Conservation (phyloP, 2,329 filamentous ascomycete genomes). For the Colletotrichum theobromicola region DNA sequence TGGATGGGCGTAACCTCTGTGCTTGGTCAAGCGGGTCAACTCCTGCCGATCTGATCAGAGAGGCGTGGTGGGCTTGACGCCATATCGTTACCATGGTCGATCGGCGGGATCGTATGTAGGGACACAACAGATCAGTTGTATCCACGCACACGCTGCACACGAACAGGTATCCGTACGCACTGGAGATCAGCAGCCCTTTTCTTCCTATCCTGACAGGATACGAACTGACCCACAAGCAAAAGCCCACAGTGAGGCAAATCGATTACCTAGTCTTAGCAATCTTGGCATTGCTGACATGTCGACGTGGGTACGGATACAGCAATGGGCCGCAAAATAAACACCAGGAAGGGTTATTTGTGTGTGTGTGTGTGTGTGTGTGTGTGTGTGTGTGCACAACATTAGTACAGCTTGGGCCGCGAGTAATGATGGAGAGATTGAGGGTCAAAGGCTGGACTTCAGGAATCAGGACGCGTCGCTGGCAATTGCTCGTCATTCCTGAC, state of each 20-base stretch:
- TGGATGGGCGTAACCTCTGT: neutral
- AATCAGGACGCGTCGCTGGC: neutral
- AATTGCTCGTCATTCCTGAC: conserved; percentile 4
- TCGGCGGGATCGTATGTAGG: neutral
- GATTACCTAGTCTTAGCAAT: neutral
- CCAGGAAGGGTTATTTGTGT: neutral
- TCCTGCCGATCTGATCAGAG: neutral
- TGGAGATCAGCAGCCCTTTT: neutral
- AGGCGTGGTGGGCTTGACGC: conserved; percentile 10
- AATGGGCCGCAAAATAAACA: neutral
- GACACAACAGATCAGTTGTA: neutral
- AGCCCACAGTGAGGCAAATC: neutral
- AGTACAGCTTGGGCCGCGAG: neutral
- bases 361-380: too few relatives aligned
- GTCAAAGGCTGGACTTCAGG: neutral
- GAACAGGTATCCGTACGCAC: neutral
- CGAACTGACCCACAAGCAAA: conserved; percentile 2
- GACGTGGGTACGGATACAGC: neutral
- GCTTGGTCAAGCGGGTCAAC: neutral
- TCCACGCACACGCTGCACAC: neutral
- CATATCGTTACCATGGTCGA: neutral
- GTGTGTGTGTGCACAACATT: neutral
- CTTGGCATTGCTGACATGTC: neutral
- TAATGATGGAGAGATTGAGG: conserved; percentile 4
- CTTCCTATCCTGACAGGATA: neutral